Evolutionary conservation across 257 asterid species (phyloP).

Genomic region (Orobanche coerulescens): DNA sequence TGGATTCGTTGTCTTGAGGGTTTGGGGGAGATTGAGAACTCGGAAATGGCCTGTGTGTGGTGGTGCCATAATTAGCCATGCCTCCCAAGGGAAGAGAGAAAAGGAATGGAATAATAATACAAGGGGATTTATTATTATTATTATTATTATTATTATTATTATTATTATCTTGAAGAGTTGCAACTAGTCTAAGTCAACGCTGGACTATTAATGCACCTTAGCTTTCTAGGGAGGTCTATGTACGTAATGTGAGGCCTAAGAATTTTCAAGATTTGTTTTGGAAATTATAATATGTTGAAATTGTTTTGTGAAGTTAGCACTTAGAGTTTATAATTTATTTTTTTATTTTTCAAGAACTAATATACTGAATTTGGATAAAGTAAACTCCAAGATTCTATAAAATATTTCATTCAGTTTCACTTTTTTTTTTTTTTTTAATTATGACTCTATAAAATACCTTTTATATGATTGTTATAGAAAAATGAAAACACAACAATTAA

Average conservation of each 20-base stretch:
- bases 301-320: neutral
- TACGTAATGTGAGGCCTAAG: neutral
- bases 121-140: neutral
- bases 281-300: neutral
- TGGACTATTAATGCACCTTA: constrained; percentile 1
- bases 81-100: neutral
- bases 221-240: constrained; percentile 1
- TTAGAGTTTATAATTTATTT: too few species aligned
- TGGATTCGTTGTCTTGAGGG: constrained; percentile 11
- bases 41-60: constrained; percentile 43
- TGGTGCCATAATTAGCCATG: constrained; percentile 42
- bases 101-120: neutral
- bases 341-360: too few species aligned
- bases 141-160: neutral
- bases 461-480: too few species aligned
- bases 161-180: neutral
- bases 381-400: too few species aligned
- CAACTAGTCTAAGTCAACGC: constrained; percentile 22
- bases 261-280: neutral
- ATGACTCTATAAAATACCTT: too few species aligned
- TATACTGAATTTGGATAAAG: too few species aligned
- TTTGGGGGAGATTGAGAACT: constrained; percentile 20
- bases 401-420: too few species aligned
- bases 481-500: too few species aligned
- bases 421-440: too few species aligned